These are phyloP conservation scores for Sporothrix pseudoabietina DNA, from an alignment of 2,329 filamentous ascomycete genomes.

Conservation along the genomic window DNA sequence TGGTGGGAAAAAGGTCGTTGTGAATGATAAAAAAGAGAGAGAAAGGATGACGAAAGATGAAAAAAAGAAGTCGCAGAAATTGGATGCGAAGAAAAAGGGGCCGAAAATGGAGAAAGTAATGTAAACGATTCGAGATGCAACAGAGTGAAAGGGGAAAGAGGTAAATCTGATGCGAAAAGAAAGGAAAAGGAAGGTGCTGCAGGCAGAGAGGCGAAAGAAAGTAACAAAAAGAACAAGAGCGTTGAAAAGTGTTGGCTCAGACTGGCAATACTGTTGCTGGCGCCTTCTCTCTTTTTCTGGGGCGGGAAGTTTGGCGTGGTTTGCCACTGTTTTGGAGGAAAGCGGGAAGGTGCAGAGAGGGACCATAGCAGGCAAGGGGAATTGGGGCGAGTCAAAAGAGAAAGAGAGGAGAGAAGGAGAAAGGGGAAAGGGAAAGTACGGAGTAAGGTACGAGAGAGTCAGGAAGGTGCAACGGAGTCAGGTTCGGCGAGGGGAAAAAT, in stretches of 20 bases:
- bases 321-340: constrained; percentile 9
- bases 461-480: neutral
- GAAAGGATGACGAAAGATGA: constrained; percentile 7
- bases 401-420: constrained; percentile 8
- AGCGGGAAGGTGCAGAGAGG: neutral
- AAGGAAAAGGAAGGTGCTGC: constrained; percentile 9
- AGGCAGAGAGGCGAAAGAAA: constrained; percentile 13
- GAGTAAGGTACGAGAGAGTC: neutral
- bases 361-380: constrained; percentile 11
- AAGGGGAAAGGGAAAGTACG: neutral
- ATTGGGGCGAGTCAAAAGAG: neutral
- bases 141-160: constrained; percentile 8
- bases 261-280: neutral
- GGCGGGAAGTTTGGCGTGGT: constrained; percentile 8
- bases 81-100: neutral
- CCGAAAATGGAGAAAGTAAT: neutral
- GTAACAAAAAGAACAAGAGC: neutral
- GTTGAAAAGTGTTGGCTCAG: neutral
- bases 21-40: constrained; percentile 6
- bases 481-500: constrained; percentile 34
- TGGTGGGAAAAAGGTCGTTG: neutral
- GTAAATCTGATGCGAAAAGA: neutral
- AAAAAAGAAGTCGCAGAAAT: neutral
- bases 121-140: neutral
- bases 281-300: neutral